Conservation (phyloP, 75 land plant species). For the Gnetum montanum region DNA sequence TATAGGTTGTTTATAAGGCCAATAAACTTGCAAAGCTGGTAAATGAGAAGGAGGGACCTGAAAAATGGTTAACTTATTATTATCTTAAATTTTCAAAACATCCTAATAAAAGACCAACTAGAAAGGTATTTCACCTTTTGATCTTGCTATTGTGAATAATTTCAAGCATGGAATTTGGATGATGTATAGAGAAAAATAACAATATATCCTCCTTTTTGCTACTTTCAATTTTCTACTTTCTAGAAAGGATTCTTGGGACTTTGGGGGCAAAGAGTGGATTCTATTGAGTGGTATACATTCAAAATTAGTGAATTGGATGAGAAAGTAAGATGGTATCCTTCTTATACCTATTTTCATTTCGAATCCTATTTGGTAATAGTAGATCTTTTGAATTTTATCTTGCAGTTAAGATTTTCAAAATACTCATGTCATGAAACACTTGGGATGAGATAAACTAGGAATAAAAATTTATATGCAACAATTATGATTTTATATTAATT, state of each 20-base stretch:
- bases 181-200: too few species aligned
- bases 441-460: too few species aligned
- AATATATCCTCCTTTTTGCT: too few species aligned
- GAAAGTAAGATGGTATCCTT: slow-evolving; percentile 35
- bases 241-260: slow-evolving; percentile 40
- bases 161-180: too few species aligned
- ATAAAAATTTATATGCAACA: too few species aligned
- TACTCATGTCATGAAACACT: too few species aligned
- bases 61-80: slow-evolving; percentile 37
- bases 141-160: too few species aligned
- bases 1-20: slow-evolving; percentile 54
- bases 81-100: slow-evolving; percentile 16
- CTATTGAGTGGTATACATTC: slow-evolving; percentile 30
- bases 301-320: slow-evolving; percentile 11
- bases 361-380: neutral
- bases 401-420: too few species aligned
- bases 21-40: slow-evolving; percentile 45
- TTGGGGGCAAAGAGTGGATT: slow-evolving; percentile 48
- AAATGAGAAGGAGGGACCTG: slow-evolving; percentile 15
- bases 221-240: too few species aligned
- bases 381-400: too few species aligned
- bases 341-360: neutral
- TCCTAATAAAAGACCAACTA: slow-evolving; percentile 33
- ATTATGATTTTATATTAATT: too few species aligned
- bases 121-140: too few species aligned